Base-by-base conservation (phyloP, 164 flowering plant species). In the Kalanchoe fedtschenkoi region DNA sequence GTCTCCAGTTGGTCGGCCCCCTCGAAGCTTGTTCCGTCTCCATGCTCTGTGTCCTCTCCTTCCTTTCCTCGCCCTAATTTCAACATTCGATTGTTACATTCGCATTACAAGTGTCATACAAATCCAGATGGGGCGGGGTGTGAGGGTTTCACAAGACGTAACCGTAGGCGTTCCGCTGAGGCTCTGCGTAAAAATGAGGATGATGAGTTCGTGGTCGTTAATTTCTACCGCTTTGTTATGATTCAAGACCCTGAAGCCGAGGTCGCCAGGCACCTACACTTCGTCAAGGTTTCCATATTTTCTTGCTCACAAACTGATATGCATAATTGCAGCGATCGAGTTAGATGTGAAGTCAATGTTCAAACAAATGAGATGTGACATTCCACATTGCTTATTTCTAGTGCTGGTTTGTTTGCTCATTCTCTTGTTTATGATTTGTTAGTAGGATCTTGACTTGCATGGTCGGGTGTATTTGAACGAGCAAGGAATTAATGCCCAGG, bases 401-500 rank as follows among this genome's bases (percentile, higher is more conserved):
- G n/a, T n/a, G n/a, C n/a, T n/a, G n/a, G n/a, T n/a, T n/a, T n/a
- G n/a, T 7, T 9, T 33, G 41, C 38, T 58, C 41, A 21, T 6
- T 58, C n/a, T 17, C 0, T 58, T 35, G 14, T 14, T 30, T 21
- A 17, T 55, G 35, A 57, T 61, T 17, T 62, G 6, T 58, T 42
- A 5, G 32, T 69, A 91, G 92, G 92, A 69, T 42, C 78, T 74
- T 61, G 88, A 89, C 65, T 78, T 92, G 33, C 86, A 68, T 63
- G 98, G 98, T 15, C 78, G 98, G 43, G 76, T 92, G 58, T 92
- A 92, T 71, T 15, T 89, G 68, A 92, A 83, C 62, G 81, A 86
- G 66, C 95, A 89, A 76, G 98, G 98, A 44, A 89, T 89, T 57
- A 92, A 89, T 76, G 98, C 98, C 9, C 98, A 87, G 93, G 97